Evolutionary conservation across 495 filamentous ascomycete genomes (phyloP).

Genomic region (Pseudotulostoma volvatum): DNA sequence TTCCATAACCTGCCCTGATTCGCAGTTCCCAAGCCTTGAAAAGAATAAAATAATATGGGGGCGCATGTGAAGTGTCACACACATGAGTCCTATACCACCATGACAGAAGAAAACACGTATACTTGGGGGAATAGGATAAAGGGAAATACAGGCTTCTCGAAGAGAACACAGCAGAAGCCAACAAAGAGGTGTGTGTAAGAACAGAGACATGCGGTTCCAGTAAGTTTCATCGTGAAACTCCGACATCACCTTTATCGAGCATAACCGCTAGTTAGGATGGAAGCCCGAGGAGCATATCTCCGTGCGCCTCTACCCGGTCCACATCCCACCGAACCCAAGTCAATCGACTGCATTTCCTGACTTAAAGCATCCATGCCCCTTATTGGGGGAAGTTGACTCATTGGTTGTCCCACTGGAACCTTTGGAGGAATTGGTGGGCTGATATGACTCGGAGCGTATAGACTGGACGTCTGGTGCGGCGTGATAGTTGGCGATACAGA

Average conservation of each 20-base stretch:
- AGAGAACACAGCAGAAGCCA: no score
- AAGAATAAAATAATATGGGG: no score
- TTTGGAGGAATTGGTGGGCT: slow-evolving; percentile 62
- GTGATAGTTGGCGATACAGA: slow-evolving; percentile 19
- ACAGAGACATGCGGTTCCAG: no score
- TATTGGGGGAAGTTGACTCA: slow-evolving; percentile 15
- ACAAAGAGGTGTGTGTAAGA: no score
- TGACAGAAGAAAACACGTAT: no score
- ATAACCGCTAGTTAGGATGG: neutral
- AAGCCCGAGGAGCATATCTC: slow-evolving; percentile 10
- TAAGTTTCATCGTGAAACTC: no score
- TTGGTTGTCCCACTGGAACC: slow-evolving; percentile 39
- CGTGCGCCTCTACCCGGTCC: slow-evolving; percentile 14
- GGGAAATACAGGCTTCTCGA: no score
- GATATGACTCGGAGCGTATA: slow-evolving; percentile 15
- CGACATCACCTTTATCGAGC: slow-evolving; percentile 3
- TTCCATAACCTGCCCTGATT: no score
- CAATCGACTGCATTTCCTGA: slow-evolving; percentile 66
- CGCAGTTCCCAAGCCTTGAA: no score
- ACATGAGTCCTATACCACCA: no score
- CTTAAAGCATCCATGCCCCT: slow-evolving; percentile 48
- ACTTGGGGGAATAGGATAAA: no score
- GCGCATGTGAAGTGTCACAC: no score
- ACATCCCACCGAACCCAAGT: slow-evolving; percentile 45
- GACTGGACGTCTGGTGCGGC: slow-evolving; percentile 14